Evolutionary conservation across 192 early-diverging fungal genomes (phyloP).

Genomic region (Gaertneriomyces semiglobifer): DNA sequence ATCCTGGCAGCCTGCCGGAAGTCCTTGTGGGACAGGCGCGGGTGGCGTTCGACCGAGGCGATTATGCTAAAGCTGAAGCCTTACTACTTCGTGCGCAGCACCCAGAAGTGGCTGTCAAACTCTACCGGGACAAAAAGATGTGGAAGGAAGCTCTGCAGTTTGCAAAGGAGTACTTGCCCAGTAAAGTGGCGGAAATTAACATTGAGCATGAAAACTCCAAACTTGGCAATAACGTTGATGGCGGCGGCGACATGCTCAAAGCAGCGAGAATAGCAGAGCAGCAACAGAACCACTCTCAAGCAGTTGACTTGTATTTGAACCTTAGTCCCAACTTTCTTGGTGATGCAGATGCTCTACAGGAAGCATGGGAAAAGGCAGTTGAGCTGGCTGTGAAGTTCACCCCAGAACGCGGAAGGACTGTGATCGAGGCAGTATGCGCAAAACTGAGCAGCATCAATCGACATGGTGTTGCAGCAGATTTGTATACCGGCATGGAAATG

Average conservation of each 20-base stretch:
- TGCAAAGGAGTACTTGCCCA: slow-evolving; percentile 58
- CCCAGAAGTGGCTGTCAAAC: slow-evolving; percentile 58
- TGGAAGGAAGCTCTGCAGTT: slow-evolving; percentile 64
- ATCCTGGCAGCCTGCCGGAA: slow-evolving; percentile 49
- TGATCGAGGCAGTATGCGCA: slow-evolving; percentile 45
- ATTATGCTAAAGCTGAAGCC: slow-evolving; percentile 52
- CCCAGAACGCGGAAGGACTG: slow-evolving; percentile 50
- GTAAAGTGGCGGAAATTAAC: slow-evolving; percentile 47
- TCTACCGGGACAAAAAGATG: slow-evolving; percentile 56
- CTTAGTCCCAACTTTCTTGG: slow-evolving; percentile 41
- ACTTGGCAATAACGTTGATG: slow-evolving; percentile 40
- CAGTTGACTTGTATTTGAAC: slow-evolving; percentile 63
- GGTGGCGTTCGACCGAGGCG: slow-evolving; percentile 53
- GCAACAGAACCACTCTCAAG: slow-evolving; percentile 54
- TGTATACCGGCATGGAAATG: slow-evolving; percentile 50
- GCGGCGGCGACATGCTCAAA: slow-evolving; percentile 53
- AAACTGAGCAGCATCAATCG: slow-evolving; percentile 46
- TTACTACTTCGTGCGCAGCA: slow-evolving; percentile 58
- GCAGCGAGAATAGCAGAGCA: slow-evolving; percentile 53
- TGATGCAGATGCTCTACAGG: slow-evolving; percentile 46
- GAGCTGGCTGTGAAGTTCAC: slow-evolving; percentile 60
- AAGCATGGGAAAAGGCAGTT: slow-evolving; percentile 56
- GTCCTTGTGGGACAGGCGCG: slow-evolving; percentile 62
- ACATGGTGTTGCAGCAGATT: slow-evolving; percentile 52
- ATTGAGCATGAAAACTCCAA: slow-evolving; percentile 53